Evolutionary conservation across 2,329 filamentous ascomycete species (phyloP), one percentile per base, ranked within the genome.

Genomic region (Neonectria punicea): DNA sequence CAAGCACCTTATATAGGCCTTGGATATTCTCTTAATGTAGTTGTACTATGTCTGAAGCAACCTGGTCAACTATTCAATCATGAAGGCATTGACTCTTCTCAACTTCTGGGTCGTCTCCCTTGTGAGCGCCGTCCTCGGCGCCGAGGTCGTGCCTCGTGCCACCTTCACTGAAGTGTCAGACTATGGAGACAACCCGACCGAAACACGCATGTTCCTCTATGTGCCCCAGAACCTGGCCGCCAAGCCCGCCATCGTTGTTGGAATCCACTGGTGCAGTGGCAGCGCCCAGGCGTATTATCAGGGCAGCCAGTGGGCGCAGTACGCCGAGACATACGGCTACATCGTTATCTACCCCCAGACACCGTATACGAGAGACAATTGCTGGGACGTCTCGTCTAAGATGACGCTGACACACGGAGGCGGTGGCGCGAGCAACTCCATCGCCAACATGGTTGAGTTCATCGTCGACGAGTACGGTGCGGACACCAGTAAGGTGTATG

Each of bases 381-480:
- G 88, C 78, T 90, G 87, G 83, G 88, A 90, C 69, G 87, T 90
- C 6, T 83, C 85, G 5, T 87, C 84, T 10, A 80, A 80, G 43
- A 81, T 79, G 36, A 79, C 84, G 0, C 77, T 87, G 7, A 83
- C 81, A 2, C 85, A 85, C 66, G 77, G 83, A 54, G 85, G 85
- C 13, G 85, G 85, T 5, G 84, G 83, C 14, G 83, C 86, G 68
- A 83, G 80, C 64, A 82, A 82, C 51, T 79, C 80, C 3, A 86
- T 88, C 53, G 84, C 81, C 41, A 85, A 83, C 71, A 87, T 88
- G 86, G 84, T 86, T 63, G 79, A 78, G 36, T 86, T 83, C 67
- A 76, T 84, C 6, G 73, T 86, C 18, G 69, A 75, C 18, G 80
- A 82, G 66, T 87, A 87, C 74, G 78, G 76, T 6, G 84, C 80